A percentile compares a stretch with the other conserved stretches of the same genome.
phyloP scores from a whole-genome alignment of 441 rosid species.

The Erodium trifolium region DNA sequence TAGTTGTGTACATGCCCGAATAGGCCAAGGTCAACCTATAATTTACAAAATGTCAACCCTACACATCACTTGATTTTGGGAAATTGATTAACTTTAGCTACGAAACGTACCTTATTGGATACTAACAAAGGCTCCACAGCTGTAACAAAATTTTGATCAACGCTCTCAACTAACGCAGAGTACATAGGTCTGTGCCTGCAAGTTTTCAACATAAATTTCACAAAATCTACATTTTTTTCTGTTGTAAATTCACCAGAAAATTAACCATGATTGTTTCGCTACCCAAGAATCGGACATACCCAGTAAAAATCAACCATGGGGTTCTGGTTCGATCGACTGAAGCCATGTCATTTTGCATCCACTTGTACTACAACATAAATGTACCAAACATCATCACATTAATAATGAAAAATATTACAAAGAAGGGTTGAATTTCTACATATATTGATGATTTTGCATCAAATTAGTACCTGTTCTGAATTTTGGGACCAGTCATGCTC shows the following conservation, averaged over 20 bases:
- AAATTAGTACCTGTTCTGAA: slow-evolving; percentile 36
- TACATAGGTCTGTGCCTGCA: slow-evolving; percentile 65
- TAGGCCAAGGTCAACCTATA: slow-evolving; percentile 49
- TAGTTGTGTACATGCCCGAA: slow-evolving; percentile 61
- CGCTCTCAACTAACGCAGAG: slow-evolving; percentile 14
- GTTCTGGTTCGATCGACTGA: slow-evolving; percentile 44
- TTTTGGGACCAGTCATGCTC: slow-evolving; percentile 38
- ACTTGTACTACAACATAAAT: slow-evolving; percentile 28
- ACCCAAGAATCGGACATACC: slow-evolving; percentile 16
- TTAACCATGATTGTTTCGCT: background rate
- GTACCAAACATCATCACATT: background rate
- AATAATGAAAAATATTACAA: background rate
- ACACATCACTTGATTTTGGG: no score
- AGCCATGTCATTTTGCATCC: slow-evolving; percentile 53
- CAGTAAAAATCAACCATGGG: slow-evolving; percentile 48
- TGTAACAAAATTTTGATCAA: slow-evolving; percentile 19
- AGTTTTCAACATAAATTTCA: slow-evolving; percentile 1
- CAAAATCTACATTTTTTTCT: no score
- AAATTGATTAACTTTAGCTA: no score
- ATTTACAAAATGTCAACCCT: background rate
- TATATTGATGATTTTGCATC: background rate
- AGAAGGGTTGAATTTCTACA: background rate
- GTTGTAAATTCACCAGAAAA: no score
- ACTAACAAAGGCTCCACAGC: slow-evolving; percentile 38
- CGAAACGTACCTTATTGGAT: slow-evolving; percentile 31